These are phyloP conservation scores for Lentinula aciculospora DNA, from an alignment of 768 basidiomycete genomes.

Conservation along the genomic window DNA sequence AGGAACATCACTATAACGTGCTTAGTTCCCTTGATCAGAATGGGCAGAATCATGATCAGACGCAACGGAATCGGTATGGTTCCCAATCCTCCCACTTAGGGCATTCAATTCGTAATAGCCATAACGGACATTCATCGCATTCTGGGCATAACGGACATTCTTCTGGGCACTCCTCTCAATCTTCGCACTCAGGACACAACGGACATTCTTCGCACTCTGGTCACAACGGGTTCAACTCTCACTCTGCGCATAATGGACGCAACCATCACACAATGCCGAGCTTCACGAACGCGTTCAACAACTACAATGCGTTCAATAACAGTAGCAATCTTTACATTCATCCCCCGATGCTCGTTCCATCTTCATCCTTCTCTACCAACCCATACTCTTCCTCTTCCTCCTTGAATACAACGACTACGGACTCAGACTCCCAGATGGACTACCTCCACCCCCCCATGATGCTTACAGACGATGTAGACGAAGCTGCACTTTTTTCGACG, in stretches of 20 bases:
- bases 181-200: neutral
- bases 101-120: neutral
- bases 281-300: neutral
- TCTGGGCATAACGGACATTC: neutral
- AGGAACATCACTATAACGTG: constrained; percentile 26
- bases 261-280: constrained; percentile 17
- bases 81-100: too few species aligned
- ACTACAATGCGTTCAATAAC: neutral
- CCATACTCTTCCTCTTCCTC: too few species aligned
- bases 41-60: neutral
- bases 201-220: neutral
- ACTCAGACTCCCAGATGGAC: constrained; percentile 62
- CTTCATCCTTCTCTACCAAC: too few species aligned
- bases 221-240: neutral
- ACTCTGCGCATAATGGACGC: constrained; percentile 20
- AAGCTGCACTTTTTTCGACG: constrained; percentile 47
- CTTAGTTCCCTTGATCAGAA: neutral
- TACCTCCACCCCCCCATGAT: constrained; percentile 62
- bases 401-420: too few species aligned
- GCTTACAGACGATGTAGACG: constrained; percentile 61
- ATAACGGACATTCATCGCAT: neutral
- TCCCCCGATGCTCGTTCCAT: constrained; percentile 61
- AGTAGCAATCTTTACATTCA: constrained; percentile 29
- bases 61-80: constrained; percentile 19
- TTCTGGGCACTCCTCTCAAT: neutral